phyloP scores from a whole-genome alignment of 768 basidiomycete genomes.

The Hortiboletus campestris region DNA sequence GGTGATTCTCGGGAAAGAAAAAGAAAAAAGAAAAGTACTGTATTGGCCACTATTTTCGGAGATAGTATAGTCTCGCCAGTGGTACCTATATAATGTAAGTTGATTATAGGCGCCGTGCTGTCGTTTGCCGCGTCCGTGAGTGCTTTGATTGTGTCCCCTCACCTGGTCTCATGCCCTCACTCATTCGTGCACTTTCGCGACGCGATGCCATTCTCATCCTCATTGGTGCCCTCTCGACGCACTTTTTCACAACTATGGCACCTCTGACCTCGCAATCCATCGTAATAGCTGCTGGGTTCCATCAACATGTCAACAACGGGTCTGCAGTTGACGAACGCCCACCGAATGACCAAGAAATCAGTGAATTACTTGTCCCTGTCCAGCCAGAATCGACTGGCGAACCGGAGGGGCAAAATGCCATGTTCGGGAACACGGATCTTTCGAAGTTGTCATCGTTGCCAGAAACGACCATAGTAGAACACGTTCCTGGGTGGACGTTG shows the following conservation, averaged over 20 bases:
- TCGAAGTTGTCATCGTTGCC: constrained; percentile 35
- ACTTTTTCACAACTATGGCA: constrained; percentile 45
- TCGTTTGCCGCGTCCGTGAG: background rate
- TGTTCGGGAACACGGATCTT: background rate
- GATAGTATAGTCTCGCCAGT: background rate
- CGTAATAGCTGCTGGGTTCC: constrained; percentile 28
- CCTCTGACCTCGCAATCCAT: constrained; percentile 34
- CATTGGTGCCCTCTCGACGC: constrained; percentile 55
- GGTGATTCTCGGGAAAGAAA: background rate
- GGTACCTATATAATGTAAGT: background rate
- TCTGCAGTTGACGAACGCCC: background rate
- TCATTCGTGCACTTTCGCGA: constrained; percentile 45
- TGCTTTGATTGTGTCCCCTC: background rate
- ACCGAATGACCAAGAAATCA: constrained; percentile 5
- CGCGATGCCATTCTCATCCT: constrained; percentile 61
- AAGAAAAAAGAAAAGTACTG: no score
- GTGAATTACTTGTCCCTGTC: background rate
- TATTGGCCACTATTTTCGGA: background rate
- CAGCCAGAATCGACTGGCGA: background rate
- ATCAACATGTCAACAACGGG: constrained; percentile 5
- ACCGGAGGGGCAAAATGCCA: background rate
- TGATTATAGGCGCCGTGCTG: background rate
- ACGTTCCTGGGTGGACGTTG: constrained; percentile 83
- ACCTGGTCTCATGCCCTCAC: constrained; percentile 29
- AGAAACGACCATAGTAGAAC: constrained; percentile 55